phyloP scores from a whole-genome alignment of 1,284 basidiomycete species.

The Ustilago cynodontis region DNA sequence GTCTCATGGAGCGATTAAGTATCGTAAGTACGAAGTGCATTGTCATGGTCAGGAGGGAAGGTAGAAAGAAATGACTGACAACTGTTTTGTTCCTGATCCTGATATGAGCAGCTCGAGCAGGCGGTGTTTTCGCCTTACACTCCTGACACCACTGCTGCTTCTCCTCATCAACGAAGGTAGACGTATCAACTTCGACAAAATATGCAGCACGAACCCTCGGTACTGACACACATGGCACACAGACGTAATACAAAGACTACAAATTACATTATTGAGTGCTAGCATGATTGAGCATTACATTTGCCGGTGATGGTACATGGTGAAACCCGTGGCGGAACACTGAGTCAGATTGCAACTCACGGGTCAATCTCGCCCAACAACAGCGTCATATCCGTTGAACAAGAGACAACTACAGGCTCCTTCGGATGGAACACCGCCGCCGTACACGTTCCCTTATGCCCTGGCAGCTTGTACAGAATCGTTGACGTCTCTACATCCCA shows the following conservation, averaged over 20 bases:
- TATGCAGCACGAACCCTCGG: neutral
- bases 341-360: neutral
- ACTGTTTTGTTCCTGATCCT: neutral
- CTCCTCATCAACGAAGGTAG: neutral
- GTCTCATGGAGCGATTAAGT: conserved; percentile 15
- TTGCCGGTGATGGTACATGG: conserved; percentile 9
- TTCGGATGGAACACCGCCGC: conserved; percentile 67
- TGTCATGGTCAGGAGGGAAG: neutral
- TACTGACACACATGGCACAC: neutral
- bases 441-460: conserved; percentile 68
- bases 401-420: conserved; percentile 66
- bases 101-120: conserved; percentile 22
- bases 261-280: neutral
- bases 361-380: conserved; percentile 64
- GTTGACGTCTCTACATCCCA: conserved; percentile 63
- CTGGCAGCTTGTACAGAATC: conserved; percentile 68
- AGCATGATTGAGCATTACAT: neutral
- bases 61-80: neutral
- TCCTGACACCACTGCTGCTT: conserved; percentile 5
- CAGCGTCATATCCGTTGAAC: conserved; percentile 63
- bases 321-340: neutral
- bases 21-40: conserved; percentile 13
- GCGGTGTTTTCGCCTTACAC: conserved; percentile 20
- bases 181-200: neutral
- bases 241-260: conserved; percentile 11